Percentiles rank a stretch among this genome's conserved stretches.
These are phyloP conservation scores for Lichtheimia ramosa DNA, from an alignment of 371 early-diverging fungal genomes.

Conservation along the genomic window DNA sequence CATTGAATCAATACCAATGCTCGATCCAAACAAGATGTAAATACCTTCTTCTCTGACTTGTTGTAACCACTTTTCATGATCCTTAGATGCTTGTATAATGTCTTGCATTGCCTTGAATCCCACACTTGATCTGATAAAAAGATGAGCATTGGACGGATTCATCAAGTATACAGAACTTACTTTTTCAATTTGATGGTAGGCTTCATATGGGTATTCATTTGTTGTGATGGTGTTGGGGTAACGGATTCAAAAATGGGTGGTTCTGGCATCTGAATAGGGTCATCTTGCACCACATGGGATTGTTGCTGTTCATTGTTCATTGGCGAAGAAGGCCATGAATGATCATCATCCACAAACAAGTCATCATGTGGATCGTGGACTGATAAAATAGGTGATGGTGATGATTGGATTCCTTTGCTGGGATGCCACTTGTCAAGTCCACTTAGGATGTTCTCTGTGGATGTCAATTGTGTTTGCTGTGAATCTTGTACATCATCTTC, in stretches of 20 bases:
- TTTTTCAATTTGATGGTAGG: background rate
- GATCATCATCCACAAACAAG: background rate
- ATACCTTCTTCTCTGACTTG: conserved; percentile 4
- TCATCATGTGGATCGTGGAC: background rate
- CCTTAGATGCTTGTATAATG: background rate
- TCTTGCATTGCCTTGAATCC: background rate
- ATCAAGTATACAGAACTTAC: background rate
- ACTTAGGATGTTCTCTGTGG: conserved; percentile 3
- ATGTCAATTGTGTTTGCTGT: background rate
- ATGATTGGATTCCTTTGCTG: background rate
- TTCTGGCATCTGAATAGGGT: background rate
- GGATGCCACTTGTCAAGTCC: conserved; percentile 8
- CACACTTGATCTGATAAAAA: background rate
- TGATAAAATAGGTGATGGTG: background rate
- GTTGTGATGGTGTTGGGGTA: background rate
- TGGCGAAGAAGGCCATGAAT: background rate
- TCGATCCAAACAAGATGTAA: background rate
- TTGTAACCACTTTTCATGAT: background rate
- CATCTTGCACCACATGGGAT: background rate
- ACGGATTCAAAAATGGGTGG: background rate
- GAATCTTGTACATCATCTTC: background rate
- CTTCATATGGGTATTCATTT: background rate
- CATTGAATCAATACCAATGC: background rate
- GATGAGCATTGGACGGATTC: background rate
- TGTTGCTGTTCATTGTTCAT: background rate